Evolutionary conservation across 2,329 filamentous ascomycete genomes (phyloP).

Genomic region (Helotiales sp.): DNA sequence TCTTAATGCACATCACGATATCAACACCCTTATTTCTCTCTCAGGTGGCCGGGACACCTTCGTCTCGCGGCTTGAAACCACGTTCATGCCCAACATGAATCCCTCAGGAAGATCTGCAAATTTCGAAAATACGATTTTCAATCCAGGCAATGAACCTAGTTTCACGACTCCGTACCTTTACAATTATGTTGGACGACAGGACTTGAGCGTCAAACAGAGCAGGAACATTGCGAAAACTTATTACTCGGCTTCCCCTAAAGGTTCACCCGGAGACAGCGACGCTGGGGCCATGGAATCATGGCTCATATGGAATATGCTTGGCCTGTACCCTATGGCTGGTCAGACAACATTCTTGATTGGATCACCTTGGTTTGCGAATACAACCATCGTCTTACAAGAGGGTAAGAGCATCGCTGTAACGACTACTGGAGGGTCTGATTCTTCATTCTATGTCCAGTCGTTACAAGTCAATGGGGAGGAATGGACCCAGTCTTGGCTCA

Average conservation of each 20-base stretch:
- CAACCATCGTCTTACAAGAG: constrained; percentile 46
- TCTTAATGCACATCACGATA: constrained; percentile 57
- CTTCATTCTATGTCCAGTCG: constrained; percentile 61
- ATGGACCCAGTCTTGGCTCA: constrained; percentile 63
- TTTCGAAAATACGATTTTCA: constrained; percentile 60
- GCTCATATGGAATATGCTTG: constrained; percentile 68
- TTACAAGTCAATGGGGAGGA: constrained; percentile 61
- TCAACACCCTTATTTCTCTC: constrained; percentile 46
- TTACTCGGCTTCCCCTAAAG: constrained; percentile 52
- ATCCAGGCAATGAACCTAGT: constrained; percentile 42
- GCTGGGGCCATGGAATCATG: constrained; percentile 73
- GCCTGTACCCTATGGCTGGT: constrained; percentile 66
- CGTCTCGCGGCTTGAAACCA: constrained; percentile 48
- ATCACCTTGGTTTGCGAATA: constrained; percentile 60
- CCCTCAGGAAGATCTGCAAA: constrained; percentile 53
- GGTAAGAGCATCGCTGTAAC: constrained; percentile 56
- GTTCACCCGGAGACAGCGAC: constrained; percentile 66
- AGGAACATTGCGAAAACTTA: constrained; percentile 58
- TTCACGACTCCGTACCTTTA: constrained; percentile 70
- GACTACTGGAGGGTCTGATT: constrained; percentile 46
- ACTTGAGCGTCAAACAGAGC: constrained; percentile 57
- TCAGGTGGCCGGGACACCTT: constrained; percentile 50
- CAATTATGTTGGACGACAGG: constrained; percentile 64
- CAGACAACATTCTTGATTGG: constrained; percentile 67
- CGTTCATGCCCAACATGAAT: constrained; percentile 47